Evolutionary conservation across 2,329 filamentous ascomycete species (phyloP), one percentile per base, ranked within the genome.

Genomic region (Xylariaceae sp.): DNA sequence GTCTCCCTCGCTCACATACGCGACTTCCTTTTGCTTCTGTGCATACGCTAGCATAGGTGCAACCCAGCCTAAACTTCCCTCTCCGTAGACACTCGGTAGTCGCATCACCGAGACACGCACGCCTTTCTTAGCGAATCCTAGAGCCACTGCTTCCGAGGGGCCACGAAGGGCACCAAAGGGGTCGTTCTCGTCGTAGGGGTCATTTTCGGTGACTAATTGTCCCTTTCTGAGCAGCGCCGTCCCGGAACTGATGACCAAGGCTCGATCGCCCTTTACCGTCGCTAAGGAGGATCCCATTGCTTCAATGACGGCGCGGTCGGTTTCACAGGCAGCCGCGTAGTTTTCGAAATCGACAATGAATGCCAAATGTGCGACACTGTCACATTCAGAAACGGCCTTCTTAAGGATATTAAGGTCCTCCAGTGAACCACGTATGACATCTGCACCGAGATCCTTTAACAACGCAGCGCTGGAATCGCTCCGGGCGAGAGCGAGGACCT

Each of bases 31-130:
- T 18, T 53, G 45, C 9, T 19, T 18, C 31, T 49, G 18, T 11
- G 34, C 42, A 6, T 17, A n/a, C 5, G 38, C 42, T 4, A 53
- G 31, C 42, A 53, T 53, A 16, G 45, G 51, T 9, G 51, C 45
- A 9, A 53, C 31, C 16, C 42, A 54, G 9, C 52, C 52, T 22
- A 50, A 45, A 10, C 44, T 40, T 2, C 52, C 52, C 9, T 43
- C 22, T 17, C 52, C 48, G 31, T 48, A 50, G 1, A 54, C 45
- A 13, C 43, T 51, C 12, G 52, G 52, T 17, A 54, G 52, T 6
- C 52, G 33, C 44, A 54, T 50, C n/a, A 54, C 45, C 7, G 47
- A 51, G 16, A 50, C 48, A 2, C 52, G 52, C 41, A 51, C 48
- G 17, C 48, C 52, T 13, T 40, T 48, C 7, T 39, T 42, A 6